phyloP scores from a whole-genome alignment of 2,329 filamentous ascomycete species.

The Claviceps capensis region DNA sequence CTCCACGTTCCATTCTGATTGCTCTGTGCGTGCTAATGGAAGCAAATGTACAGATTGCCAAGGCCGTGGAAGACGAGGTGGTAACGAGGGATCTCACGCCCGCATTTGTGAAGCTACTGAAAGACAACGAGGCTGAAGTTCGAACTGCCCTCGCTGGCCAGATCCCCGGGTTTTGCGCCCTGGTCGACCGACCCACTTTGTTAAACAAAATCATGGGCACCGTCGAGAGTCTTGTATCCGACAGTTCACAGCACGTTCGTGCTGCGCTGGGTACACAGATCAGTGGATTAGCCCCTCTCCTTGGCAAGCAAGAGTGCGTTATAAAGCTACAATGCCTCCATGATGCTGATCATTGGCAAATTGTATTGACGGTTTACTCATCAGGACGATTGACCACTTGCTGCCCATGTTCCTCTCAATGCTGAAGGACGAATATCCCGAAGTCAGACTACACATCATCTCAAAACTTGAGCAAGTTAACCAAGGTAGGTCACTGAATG shows the following conservation, averaged over 20 bases:
- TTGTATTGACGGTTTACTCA: neutral
- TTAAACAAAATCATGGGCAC: constrained; percentile 94
- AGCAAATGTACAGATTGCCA: constrained; percentile 58
- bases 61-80: constrained; percentile 95
- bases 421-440: constrained; percentile 98
- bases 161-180: constrained; percentile 88
- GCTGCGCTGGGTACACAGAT: constrained; percentile 93
- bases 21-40: neutral
- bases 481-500: constrained; percentile 47
- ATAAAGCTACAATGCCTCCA: neutral
- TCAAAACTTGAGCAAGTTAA: constrained; percentile 99
- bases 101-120: constrained; percentile 92
- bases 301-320: constrained; percentile 90
- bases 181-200: constrained; percentile 77
- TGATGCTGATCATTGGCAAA: neutral
- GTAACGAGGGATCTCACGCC: constrained; percentile 88
- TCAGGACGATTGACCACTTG: constrained; percentile 88
- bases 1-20: neutral
- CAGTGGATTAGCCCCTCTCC: constrained; percentile 86
- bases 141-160: constrained; percentile 93
- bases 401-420: constrained; percentile 98
- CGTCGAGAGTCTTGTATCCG: constrained; percentile 89
- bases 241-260: constrained; percentile 92
- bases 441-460: constrained; percentile 96
- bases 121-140: constrained; percentile 96